phyloP scores from a whole-genome alignment of 2,329 filamentous ascomycete species.

The Exophiala alcalophila region DNA sequence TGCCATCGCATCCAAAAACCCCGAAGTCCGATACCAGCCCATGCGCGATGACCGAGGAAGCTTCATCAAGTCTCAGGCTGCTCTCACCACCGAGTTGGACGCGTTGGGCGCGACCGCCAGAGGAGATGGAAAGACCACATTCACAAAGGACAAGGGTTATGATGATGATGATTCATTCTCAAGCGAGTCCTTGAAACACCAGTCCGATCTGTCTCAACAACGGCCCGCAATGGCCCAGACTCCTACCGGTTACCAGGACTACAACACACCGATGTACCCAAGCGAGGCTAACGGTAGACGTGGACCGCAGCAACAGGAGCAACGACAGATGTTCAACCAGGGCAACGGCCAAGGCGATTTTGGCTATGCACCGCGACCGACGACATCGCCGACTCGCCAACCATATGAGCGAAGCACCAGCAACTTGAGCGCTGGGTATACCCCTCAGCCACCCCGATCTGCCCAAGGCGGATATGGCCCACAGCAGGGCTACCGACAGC shows the following conservation, averaged over 20 bases:
- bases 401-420: slow-evolving; percentile 36
- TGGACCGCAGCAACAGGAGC: slow-evolving; percentile 32
- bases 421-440: slow-evolving; percentile 16
- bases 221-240: slow-evolving; percentile 12
- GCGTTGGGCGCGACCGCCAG: slow-evolving; percentile 84
- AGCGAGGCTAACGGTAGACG: slow-evolving; percentile 41
- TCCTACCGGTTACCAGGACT: slow-evolving; percentile 6
- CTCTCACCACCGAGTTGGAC: slow-evolving; percentile 83
- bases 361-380: slow-evolving; percentile 26
- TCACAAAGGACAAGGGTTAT: slow-evolving; percentile 58
- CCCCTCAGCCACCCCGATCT: slow-evolving; percentile 27
- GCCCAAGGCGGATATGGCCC: slow-evolving; percentile 26
- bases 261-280: slow-evolving; percentile 40
- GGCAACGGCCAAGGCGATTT: slow-evolving; percentile 23
- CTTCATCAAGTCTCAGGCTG: slow-evolving; percentile 93
- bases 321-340: slow-evolving; percentile 30
- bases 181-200: slow-evolving; percentile 32
- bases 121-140: slow-evolving; percentile 66
- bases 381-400: slow-evolving; percentile 26
- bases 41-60: slow-evolving; percentile 96
- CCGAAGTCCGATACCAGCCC: slow-evolving; percentile 89
- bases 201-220: slow-evolving; percentile 16
- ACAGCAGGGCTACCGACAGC: slow-evolving; percentile 42
- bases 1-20: slow-evolving; percentile 86
- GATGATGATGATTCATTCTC: slow-evolving; percentile 61